phyloP scores from a whole-genome alignment of 352 stramenopile genomes.

The Phytopythium oedochilum region DNA sequence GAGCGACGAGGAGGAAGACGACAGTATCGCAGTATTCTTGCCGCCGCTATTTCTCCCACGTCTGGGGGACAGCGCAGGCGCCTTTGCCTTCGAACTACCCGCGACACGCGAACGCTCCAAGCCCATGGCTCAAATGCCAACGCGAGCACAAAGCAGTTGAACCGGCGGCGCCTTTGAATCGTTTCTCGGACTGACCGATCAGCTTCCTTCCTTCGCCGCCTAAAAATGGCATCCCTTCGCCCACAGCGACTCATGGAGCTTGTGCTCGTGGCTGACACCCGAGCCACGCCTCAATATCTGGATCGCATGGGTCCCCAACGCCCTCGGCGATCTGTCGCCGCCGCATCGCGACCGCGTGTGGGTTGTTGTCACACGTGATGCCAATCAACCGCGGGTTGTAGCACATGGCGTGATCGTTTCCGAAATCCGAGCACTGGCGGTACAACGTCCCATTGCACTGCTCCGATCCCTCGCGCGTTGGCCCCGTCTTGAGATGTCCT shows the following conservation, averaged over 20 bases:
- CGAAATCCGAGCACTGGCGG: constrained; percentile 8
- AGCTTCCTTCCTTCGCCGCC: background rate
- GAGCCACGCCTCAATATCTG: constrained; percentile 24
- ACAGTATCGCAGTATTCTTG: background rate
- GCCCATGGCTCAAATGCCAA: background rate
- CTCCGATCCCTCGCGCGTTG: background rate
- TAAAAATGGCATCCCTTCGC: too few relatives aligned
- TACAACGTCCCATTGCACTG: constrained; percentile 23
- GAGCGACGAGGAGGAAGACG: constrained; percentile 18
- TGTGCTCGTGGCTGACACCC: too few relatives aligned
- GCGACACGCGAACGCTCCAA: background rate
- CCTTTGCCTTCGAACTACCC: background rate
- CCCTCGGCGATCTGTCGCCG: constrained; percentile 21
- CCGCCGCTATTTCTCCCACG: background rate
- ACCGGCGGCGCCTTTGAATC: background rate
- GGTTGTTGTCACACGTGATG: constrained; percentile 17
- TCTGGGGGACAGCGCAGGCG: background rate
- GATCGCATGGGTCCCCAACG: constrained; percentile 19
- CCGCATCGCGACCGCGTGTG: constrained; percentile 17
- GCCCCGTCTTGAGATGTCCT: background rate
- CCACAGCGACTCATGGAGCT: too few relatives aligned
- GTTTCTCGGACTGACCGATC: too few relatives aligned
- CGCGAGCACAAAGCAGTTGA: background rate
- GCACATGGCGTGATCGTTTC: constrained; percentile 15
- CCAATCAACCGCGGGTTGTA: constrained; percentile 26